phyloP scores from a whole-genome alignment of 2,329 filamentous ascomycete species.

The Alternaria incomplexa region DNA sequence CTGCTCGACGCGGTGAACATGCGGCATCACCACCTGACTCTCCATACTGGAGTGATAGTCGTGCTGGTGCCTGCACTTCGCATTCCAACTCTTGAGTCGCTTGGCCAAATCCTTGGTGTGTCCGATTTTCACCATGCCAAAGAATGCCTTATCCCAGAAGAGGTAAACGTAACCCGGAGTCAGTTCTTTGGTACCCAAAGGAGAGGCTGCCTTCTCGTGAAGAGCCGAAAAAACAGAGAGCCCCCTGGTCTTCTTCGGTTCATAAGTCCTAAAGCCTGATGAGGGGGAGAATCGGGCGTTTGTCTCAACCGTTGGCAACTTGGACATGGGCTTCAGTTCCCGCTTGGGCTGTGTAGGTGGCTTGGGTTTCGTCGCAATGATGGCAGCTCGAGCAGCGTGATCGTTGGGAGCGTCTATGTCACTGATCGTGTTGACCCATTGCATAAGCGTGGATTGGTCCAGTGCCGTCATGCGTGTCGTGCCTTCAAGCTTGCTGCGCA shows the following conservation, averaged over 20 bases:
- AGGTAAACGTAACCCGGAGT: conserved; percentile 20
- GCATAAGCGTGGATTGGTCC: not conserved
- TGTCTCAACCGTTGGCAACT: not conserved
- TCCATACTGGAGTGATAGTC: conserved; percentile 6
- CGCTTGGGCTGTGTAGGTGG: not conserved
- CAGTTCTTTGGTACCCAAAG: conserved; percentile 1
- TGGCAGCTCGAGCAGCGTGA: not conserved
- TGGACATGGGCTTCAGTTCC: not conserved
- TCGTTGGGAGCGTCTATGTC: no score
- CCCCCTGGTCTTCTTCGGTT: not conserved
- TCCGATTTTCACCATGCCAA: conserved; percentile 26
- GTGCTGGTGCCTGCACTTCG: conserved; percentile 10
- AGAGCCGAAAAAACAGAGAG: not conserved
- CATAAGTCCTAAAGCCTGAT: no score
- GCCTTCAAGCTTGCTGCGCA: not conserved
- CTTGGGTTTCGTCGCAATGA: not conserved
- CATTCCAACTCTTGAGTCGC: conserved; percentile 17
- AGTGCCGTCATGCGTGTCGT: not conserved
- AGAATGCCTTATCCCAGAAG: conserved; percentile 18
- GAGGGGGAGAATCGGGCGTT: not conserved
- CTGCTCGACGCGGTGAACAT: conserved; percentile 82
- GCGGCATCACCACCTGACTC: conserved; percentile 69
- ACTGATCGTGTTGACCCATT: not conserved
- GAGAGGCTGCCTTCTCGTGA: not conserved
- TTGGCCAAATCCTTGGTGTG: conserved; percentile 7